Percentiles rank a stretch among this genome's conserved stretches.
Conservation (phyloP, 208 protist genomes). For the Phytomonas francai region DNA sequence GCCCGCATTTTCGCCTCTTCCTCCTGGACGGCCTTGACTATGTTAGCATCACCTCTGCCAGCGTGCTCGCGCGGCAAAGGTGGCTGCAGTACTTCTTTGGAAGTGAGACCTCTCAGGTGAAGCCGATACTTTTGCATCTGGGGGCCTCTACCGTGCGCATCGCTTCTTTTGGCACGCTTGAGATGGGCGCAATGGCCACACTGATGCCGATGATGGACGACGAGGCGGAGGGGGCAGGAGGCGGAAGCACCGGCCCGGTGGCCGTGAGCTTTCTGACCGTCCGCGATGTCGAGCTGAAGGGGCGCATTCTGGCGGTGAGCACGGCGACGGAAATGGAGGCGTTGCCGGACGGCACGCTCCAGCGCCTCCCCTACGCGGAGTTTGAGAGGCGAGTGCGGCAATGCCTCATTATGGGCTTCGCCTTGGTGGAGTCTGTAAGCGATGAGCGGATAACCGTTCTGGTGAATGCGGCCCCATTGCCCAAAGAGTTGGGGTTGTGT, state of each 20-base stretch:
- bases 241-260: constrained; percentile 16
- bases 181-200: constrained; percentile 30
- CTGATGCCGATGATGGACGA: constrained; percentile 65
- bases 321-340: constrained; percentile 41
- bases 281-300: constrained; percentile 45
- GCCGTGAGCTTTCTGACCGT: constrained; percentile 38
- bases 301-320: constrained; percentile 47
- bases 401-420: constrained; percentile 41
- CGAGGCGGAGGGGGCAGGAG: constrained; percentile 9
- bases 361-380: constrained; percentile 30
- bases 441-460: constrained; percentile 35
- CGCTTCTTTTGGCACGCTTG: constrained; percentile 29
- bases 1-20: constrained; percentile 30
- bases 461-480: constrained; percentile 22
- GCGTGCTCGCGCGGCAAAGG: constrained; percentile 17
- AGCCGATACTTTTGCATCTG: constrained; percentile 31
- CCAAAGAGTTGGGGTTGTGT: constrained; percentile 40
- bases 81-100: constrained; percentile 75
- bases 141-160: constrained; percentile 29
- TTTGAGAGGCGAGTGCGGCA: constrained; percentile 33
- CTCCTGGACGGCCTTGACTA: constrained; percentile 36
- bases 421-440: constrained; percentile 42
- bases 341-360: constrained; percentile 33
- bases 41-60: background rate
- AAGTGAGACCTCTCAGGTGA: constrained; percentile 29